Conservation (phyloP, 345 rosid genomes). For the Syzygium grande region DNA sequence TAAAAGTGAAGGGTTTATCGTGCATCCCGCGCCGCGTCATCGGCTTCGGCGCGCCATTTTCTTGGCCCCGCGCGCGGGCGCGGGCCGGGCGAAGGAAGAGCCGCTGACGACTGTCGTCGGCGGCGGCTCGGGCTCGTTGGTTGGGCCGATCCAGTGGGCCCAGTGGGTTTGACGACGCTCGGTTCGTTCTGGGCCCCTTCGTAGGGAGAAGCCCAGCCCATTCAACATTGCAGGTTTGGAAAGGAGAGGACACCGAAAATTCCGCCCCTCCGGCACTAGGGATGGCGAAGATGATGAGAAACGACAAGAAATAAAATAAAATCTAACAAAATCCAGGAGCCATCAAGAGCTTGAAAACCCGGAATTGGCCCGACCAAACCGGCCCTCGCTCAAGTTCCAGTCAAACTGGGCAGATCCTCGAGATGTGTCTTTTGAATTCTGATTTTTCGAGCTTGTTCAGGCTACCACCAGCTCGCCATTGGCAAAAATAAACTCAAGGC, state of each 20-base stretch:
- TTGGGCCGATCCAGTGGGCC: not conserved
- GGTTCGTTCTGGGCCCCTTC: not conserved
- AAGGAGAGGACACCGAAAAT: not conserved
- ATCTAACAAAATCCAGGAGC: not conserved
- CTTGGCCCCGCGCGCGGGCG: not conserved
- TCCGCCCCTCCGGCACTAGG: not conserved
- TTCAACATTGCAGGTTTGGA: not conserved
- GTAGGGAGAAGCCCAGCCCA: not conserved
- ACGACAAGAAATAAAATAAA: not conserved
- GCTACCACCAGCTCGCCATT: rapidly evolving
- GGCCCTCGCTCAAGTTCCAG: not conserved
- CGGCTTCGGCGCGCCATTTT: not conserved
- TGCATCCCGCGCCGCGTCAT: not conserved
- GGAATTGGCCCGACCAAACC: not conserved
- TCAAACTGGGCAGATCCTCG: not conserved
- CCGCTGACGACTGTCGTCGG: not conserved
- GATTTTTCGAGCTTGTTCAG: rapidly evolving
- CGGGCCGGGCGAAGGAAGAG: not conserved
- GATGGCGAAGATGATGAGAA: not conserved
- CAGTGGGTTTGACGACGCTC: not conserved
- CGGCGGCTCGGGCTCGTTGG: not conserved
- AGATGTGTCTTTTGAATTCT: not conserved
- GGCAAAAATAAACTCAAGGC: not conserved
- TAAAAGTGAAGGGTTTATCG: not conserved
- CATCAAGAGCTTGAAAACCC: not conserved